Evolutionary conservation across 225 moss, liverwort and hornwort species (phyloP).

Genomic region (Pleurozium schreberi): DNA sequence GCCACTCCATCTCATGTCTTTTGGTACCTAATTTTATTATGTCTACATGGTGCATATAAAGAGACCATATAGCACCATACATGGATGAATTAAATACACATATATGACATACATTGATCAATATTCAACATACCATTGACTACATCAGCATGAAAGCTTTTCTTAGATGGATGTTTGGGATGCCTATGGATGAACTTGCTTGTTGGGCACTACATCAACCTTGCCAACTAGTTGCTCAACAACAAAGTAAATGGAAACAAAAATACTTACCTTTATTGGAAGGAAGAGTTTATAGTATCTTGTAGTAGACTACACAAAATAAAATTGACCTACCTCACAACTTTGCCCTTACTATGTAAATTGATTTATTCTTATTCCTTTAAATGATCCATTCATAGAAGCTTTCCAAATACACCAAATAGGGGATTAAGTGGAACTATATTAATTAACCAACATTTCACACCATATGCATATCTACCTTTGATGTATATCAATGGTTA

Average conservation of each 20-base stretch:
- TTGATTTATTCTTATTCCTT: no score
- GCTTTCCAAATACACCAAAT: no score
- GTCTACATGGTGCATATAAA: fast-evolving
- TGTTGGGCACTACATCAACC: fast-evolving
- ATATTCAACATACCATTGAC: background rate
- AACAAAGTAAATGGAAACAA: background rate
- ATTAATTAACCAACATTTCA: no score
- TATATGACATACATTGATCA: background rate
- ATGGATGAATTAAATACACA: fast-evolving
- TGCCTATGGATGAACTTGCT: background rate
- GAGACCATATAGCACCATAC: background rate
- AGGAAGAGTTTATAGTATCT: background rate
- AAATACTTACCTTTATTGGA: background rate
- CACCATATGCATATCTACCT: no score
- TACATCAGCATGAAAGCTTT: fast-evolving
- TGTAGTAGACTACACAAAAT: background rate
- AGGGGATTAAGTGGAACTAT: no score
- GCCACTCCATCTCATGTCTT: fast-evolving
- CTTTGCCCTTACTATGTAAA: fast-evolving
- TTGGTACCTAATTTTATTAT: background rate
- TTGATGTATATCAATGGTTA: no score
- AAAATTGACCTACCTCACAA: background rate
- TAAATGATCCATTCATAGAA: no score
- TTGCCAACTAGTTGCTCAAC: fast-evolving
- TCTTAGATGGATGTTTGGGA: fast-evolving